A percentile compares a stretch with the other conserved stretches of the same genome.
Conservation (phyloP, 1,284 basidiomycete genomes). For the Ceratobasidium sp. region DNA sequence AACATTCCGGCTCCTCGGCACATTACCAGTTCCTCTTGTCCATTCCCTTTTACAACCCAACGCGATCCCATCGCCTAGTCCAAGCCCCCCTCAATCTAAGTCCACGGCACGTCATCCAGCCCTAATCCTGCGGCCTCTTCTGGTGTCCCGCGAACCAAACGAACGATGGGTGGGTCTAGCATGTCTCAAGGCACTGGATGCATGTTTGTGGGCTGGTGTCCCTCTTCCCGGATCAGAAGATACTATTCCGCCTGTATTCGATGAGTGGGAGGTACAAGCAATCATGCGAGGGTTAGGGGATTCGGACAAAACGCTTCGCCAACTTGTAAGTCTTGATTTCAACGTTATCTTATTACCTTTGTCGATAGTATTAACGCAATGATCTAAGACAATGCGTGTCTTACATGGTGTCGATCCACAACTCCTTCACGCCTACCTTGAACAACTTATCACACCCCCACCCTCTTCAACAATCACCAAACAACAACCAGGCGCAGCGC, state of each 20-base stretch:
- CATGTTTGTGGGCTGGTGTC: constrained; percentile 71
- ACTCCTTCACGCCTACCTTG: constrained; percentile 32
- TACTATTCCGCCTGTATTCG: constrained; percentile 29
- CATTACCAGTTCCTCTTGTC: constrained; percentile 16
- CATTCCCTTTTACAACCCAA: constrained; percentile 11
- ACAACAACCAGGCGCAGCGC: constrained; percentile 10
- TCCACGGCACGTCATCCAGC: constrained; percentile 59
- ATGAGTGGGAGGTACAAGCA: constrained; percentile 34
- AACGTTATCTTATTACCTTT: neutral
- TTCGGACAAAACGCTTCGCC: constrained; percentile 22
- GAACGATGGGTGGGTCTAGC: constrained; percentile 74
- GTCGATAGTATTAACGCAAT: neutral
- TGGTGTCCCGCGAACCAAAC: constrained; percentile 70
- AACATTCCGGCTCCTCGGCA: constrained; percentile 34
- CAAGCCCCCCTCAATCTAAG: constrained; percentile 26
- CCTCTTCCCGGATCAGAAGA: constrained; percentile 10
- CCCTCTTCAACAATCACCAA: neutral
- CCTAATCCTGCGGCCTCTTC: constrained; percentile 67
- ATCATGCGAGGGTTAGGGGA: constrained; percentile 38
- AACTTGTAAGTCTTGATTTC: constrained; percentile 11
- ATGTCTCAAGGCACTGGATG: constrained; percentile 71
- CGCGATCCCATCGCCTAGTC: constrained; percentile 9
- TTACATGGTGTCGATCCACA: constrained; percentile 34
- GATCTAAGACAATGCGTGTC: constrained; percentile 19
- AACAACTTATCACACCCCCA: constrained; percentile 37